phyloP scores from a whole-genome alignment of 441 rosid genomes.

The Adansonia gregorii region DNA sequence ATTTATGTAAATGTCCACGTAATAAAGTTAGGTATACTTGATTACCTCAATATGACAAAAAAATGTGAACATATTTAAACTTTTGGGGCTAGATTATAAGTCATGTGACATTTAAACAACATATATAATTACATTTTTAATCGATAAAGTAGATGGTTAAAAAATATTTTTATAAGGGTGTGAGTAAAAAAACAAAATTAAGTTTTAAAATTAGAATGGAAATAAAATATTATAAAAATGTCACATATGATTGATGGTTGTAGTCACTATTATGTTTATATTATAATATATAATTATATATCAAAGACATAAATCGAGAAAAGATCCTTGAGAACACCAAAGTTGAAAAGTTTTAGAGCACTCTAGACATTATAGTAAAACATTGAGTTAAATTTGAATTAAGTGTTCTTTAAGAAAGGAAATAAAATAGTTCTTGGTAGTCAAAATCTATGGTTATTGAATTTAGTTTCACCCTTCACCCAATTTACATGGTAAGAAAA shows the following conservation, averaged over 20 bases:
- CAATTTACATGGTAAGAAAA: not conserved
- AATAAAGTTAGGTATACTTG: too few relatives aligned
- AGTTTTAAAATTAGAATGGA: not conserved
- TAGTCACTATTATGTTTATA: not conserved
- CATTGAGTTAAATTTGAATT: not conserved
- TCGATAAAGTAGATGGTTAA: too few relatives aligned
- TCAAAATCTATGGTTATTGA: not conserved
- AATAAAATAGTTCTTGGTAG: not conserved
- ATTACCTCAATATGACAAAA: too few relatives aligned
- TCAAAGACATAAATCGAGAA: not conserved
- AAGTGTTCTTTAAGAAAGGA: not conserved
- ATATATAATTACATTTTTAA: too few relatives aligned
- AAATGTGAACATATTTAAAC: too few relatives aligned
- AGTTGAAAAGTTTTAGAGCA: not conserved
- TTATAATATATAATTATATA: too few relatives aligned
- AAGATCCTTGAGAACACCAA: not conserved
- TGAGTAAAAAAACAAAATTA: too few relatives aligned
- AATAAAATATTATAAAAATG: not conserved
- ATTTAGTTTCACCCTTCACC: not conserved
- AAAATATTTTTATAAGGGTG: too few relatives aligned
- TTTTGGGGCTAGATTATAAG: too few relatives aligned
- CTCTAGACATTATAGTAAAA: not conserved
- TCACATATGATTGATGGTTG: not conserved
- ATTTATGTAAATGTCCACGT: too few relatives aligned
- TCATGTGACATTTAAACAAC: too few relatives aligned